phyloP scores from a whole-genome alignment of 805 yeast genomes.

The Komagataella kurtzmanii region DNA sequence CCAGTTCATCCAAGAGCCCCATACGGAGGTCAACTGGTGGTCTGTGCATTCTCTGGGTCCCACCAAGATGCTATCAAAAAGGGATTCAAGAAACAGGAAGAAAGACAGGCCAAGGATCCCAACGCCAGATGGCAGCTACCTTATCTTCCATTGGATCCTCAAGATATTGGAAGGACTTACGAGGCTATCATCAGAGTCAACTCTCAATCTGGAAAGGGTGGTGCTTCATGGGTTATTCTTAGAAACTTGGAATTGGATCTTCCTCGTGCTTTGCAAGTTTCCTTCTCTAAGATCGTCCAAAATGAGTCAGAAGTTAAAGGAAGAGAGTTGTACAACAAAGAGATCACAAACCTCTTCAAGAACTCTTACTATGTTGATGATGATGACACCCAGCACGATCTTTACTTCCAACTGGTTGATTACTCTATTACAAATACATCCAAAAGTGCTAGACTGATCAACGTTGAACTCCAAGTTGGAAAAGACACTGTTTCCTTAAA shows the following conservation, averaged over 20 bases:
- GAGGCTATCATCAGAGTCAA: slow-evolving; percentile 77
- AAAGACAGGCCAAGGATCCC: slow-evolving; percentile 29
- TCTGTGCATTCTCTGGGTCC: slow-evolving; percentile 62
- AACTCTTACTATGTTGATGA: slow-evolving; percentile 32
- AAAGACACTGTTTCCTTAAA: slow-evolving; percentile 20
- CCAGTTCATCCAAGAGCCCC: slow-evolving; percentile 69
- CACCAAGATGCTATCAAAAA: slow-evolving; percentile 24
- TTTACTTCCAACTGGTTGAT: not conserved
- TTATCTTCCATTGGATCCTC: slow-evolving; percentile 69
- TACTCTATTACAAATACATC: slow-evolving; percentile 7
- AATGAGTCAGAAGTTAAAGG: slow-evolving; percentile 49
- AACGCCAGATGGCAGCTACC: slow-evolving; percentile 55
- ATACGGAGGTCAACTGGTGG: slow-evolving; percentile 69
- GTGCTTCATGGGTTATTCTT: slow-evolving; percentile 73
- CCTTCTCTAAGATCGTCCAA: slow-evolving; percentile 56
- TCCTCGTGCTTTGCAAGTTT: slow-evolving; percentile 60
- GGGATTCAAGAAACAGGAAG: slow-evolving; percentile 31
- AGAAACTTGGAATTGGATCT: slow-evolving; percentile 60
- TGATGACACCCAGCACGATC: slow-evolving; percentile 21
- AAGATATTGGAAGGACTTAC: slow-evolving; percentile 68
- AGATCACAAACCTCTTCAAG: slow-evolving; percentile 45
- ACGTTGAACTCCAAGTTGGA: slow-evolving; percentile 24
- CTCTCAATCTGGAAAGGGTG: slow-evolving; percentile 83
- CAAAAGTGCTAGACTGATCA: slow-evolving; percentile 27
- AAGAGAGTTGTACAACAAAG: slow-evolving; percentile 56